phyloP scores from a whole-genome alignment of 805 yeast genomes.

The Tetrapisispora namnaoensis region DNA sequence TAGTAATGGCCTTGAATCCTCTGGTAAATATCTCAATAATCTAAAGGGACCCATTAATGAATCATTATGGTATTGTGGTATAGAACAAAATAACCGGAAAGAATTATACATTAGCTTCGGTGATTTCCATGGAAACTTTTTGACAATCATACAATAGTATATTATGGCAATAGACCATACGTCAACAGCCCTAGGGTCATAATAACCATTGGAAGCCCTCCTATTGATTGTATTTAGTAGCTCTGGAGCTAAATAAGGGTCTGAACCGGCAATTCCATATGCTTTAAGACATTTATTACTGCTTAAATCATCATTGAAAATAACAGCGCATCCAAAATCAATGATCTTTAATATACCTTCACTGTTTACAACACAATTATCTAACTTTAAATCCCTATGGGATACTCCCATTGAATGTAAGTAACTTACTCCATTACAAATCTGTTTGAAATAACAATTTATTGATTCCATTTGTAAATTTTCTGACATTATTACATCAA shows the following conservation, averaged over 20 bases:
- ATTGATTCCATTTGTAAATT: conserved; percentile 61
- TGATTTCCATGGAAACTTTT: conserved; percentile 91
- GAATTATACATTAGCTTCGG: conserved; percentile 73
- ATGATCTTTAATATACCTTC: conserved; percentile 75
- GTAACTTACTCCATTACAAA: conserved; percentile 63
- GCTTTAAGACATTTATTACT: conserved; percentile 52
- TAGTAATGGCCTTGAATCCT: conserved; percentile 50
- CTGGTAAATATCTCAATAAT: conserved; percentile 61
- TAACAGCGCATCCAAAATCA: conserved; percentile 90
- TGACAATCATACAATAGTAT: conserved; percentile 79
- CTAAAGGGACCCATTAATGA: conserved; percentile 60
- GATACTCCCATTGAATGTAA: conserved; percentile 79
- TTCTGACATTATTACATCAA: conserved; percentile 87
- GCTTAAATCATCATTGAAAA: conserved; percentile 48
- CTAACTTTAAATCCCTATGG: conserved; percentile 86
- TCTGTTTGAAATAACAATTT: conserved; percentile 75
- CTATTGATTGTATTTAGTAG: conserved; percentile 37
- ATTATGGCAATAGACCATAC: conserved; percentile 92
- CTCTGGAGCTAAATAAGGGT: conserved; percentile 93
- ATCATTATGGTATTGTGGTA: conserved; percentile 33
- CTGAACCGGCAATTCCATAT: conserved; percentile 87
- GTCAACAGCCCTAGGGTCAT: conserved; percentile 84
- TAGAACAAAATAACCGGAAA: conserved; percentile 52
- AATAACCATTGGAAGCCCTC: conserved; percentile 20
- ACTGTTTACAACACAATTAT: conserved; percentile 76